Percentiles rank a stretch among this genome's conserved stretches.
These are phyloP conservation scores for Ogataea naganishii DNA, from an alignment of 805 yeast genomes.

Conservation along the genomic window DNA sequence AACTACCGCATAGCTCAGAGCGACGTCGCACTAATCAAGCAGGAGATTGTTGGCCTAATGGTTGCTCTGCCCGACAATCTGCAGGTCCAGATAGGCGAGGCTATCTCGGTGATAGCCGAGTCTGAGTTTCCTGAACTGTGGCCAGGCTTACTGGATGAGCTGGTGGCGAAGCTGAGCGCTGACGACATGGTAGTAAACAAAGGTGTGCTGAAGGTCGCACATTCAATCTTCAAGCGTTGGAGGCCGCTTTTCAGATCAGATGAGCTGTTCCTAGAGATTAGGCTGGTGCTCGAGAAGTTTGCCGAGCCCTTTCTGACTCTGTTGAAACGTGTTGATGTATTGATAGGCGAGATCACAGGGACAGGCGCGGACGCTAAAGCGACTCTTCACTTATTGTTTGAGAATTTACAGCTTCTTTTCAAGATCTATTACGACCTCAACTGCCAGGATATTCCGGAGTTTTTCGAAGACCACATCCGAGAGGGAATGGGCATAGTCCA, in stretches of 20 bases:
- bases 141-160: conserved; percentile 67
- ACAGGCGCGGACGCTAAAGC: conserved; percentile 35
- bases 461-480: conserved; percentile 83
- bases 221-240: conserved; percentile 95
- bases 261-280: conserved; percentile 79
- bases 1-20: conserved; percentile 48
- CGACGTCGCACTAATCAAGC: conserved; percentile 64
- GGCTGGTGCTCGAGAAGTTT: conserved; percentile 78
- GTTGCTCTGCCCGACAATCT: conserved; percentile 67
- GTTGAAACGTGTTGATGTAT: conserved; percentile 56
- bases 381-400: conserved; percentile 49
- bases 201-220: conserved; percentile 87
- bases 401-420: conserved; percentile 58
- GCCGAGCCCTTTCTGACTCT: conserved; percentile 69
- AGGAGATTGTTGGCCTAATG: conserved; percentile 81
- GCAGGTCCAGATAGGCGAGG: conserved; percentile 92
- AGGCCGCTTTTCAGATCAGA: conserved; percentile 89
- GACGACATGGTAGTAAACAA: conserved; percentile 68
- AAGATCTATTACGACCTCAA: conserved; percentile 90
- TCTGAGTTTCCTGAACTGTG: conserved; percentile 91
- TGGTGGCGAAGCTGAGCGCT: conserved; percentile 55
- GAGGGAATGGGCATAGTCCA: conserved; percentile 75
- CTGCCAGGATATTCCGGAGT: conserved; percentile 97
- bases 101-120: conserved; percentile 87
- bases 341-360: conserved; percentile 48